These are phyloP conservation scores for Helminthosporium solani DNA, from an alignment of 2,329 filamentous ascomycete genomes.

Conservation along the genomic window DNA sequence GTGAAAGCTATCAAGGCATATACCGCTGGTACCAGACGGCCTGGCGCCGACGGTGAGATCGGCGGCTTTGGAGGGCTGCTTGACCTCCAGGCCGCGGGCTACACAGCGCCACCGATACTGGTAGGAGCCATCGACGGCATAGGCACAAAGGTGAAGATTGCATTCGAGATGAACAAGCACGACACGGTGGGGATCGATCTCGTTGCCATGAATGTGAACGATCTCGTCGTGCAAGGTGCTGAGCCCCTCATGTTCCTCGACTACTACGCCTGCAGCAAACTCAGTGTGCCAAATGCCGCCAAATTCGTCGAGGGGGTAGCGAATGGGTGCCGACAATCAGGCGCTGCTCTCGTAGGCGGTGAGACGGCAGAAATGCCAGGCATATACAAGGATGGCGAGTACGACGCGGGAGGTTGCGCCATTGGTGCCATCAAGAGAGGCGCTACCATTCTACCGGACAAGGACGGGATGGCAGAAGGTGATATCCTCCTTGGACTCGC, in stretches of 20 bases:
- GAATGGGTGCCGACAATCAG: slow-evolving; percentile 78
- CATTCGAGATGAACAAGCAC: slow-evolving; percentile 84
- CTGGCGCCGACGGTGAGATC: slow-evolving; percentile 89
- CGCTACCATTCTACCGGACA: slow-evolving; percentile 70
- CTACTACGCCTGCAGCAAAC: slow-evolving; percentile 91
- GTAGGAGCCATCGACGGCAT: slow-evolving; percentile 97
- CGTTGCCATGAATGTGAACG: slow-evolving; percentile 99
- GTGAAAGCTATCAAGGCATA: slow-evolving; percentile 89
- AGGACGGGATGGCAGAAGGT: slow-evolving; percentile 72
- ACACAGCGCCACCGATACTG: slow-evolving; percentile 71
- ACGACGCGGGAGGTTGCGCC: slow-evolving; percentile 89
- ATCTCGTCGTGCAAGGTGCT: slow-evolving; percentile 92
- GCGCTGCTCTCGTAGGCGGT: slow-evolving; percentile 90
- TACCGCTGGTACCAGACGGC: slow-evolving; percentile 79
- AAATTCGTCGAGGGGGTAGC: slow-evolving; percentile 92
- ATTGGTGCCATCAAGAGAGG: slow-evolving; percentile 75
- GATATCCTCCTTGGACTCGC: slow-evolving; percentile 84
- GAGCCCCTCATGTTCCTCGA: slow-evolving; percentile 96
- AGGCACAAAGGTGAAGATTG: slow-evolving; percentile 95
- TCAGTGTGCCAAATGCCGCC: slow-evolving; percentile 74
- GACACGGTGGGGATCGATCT: slow-evolving; percentile 95
- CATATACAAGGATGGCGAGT: slow-evolving; percentile 84
- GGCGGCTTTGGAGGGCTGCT: slow-evolving; percentile 92
- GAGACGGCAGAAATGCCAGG: slow-evolving; percentile 99
- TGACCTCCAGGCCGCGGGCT: slow-evolving; percentile 73